These are phyloP conservation scores for Trypanosoma platydactyli DNA, from an alignment of 208 protist genomes.

Conservation along the genomic window DNA sequence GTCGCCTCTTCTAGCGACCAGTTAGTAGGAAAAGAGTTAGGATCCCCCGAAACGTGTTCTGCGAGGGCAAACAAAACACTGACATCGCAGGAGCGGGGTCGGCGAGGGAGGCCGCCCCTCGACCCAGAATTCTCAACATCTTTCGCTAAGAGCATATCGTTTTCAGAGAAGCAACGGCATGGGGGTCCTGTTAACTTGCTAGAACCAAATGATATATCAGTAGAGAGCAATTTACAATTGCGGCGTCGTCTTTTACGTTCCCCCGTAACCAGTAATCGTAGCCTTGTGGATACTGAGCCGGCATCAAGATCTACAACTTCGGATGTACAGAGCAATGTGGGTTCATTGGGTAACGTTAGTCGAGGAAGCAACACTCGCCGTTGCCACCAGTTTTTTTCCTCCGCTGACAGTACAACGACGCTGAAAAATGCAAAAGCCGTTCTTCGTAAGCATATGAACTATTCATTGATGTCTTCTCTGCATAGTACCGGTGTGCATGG, in stretches of 20 bases:
- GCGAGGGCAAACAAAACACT: too few relatives aligned
- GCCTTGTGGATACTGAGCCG: background rate
- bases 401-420: slow-evolving; percentile 11
- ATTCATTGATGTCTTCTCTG: slow-evolving; percentile 3
- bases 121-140: too few relatives aligned
- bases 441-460: slow-evolving; percentile 24
- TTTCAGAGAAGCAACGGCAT: too few relatives aligned
- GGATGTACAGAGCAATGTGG: slow-evolving; percentile 2
- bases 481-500: background rate
- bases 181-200: too few relatives aligned
- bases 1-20: background rate
- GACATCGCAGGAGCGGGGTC: too few relatives aligned
- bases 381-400: background rate
- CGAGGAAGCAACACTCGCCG: background rate
- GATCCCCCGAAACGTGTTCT: background rate
- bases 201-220: too few relatives aligned
- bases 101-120: too few relatives aligned
- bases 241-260: background rate
- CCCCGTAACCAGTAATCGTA: background rate
- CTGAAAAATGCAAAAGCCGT: slow-evolving; percentile 29
- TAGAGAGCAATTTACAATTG: background rate
- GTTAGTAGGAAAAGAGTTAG: background rate
- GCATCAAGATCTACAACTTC: background rate
- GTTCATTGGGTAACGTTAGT: background rate
- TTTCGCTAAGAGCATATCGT: too few relatives aligned